These are phyloP conservation scores for Colletotrichum shisoi DNA, from an alignment of 2,329 filamentous ascomycete species.

Conservation along the genomic window DNA sequence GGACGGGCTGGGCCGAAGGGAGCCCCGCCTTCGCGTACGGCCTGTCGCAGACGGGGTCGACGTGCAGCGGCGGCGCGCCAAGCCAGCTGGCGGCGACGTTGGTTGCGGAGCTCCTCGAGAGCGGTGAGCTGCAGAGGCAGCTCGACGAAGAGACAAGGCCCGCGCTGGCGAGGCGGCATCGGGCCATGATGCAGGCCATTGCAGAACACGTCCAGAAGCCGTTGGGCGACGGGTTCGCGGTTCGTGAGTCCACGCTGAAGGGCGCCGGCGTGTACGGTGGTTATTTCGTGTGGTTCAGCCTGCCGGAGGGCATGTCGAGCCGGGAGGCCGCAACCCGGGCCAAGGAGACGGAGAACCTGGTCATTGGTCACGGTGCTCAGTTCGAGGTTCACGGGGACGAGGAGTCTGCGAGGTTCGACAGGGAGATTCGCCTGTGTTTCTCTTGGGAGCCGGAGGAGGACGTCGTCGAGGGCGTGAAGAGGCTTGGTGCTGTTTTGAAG, in stretches of 20 bases:
- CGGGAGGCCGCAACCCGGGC: conserved; percentile 66
- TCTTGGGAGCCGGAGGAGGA: conserved; percentile 73
- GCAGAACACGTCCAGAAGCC: conserved; percentile 64
- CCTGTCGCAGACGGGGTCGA: conserved; percentile 61
- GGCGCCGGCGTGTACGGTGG: conserved; percentile 69
- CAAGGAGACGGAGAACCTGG: conserved; percentile 68
- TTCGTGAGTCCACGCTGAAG: conserved; percentile 50
- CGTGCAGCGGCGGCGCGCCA: conserved; percentile 65
- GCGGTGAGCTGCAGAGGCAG: conserved; percentile 55
- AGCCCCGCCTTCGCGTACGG: conserved; percentile 63
- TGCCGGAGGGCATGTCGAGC: conserved; percentile 62
- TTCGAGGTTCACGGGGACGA: conserved; percentile 73
- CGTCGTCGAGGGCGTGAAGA: conserved; percentile 71
- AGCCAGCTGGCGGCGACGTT: conserved; percentile 63
- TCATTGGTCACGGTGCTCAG: conserved; percentile 72
- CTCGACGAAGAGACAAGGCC: conserved; percentile 55
- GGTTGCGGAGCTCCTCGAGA: conserved; percentile 57
- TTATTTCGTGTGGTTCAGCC: conserved; percentile 83
- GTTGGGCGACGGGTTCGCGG: conserved; percentile 60
- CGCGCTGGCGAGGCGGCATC: conserved; percentile 56
- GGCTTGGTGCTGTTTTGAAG: conserved; percentile 61
- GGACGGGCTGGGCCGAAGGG: conserved; percentile 89
- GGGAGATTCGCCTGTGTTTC: conserved; percentile 72
- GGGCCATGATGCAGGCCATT: conserved; percentile 66
- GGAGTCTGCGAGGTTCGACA: conserved; percentile 62